These are phyloP conservation scores for Cucumis cinereus DNA, from an alignment of 306 rosid species.

Conservation along the genomic window DNA sequence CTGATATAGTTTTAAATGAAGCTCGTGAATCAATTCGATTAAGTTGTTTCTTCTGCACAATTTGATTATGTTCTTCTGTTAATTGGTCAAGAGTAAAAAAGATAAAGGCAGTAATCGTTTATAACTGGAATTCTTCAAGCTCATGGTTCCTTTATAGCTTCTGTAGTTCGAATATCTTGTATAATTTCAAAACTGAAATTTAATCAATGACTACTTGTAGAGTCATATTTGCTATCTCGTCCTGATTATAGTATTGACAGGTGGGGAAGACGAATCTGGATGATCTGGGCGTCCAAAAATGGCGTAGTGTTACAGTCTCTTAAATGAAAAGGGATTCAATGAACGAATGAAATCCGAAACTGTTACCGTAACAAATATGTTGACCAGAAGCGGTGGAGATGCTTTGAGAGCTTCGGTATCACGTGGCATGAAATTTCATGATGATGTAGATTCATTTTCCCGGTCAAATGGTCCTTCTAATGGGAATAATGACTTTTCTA, in stretches of 20 bases:
- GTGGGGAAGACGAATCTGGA: conserved; percentile 67
- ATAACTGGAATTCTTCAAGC: background rate
- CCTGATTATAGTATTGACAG: conserved; percentile 17
- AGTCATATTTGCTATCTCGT: background rate
- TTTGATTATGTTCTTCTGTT: background rate
- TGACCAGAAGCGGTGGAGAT: conserved; percentile 88
- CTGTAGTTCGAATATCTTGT: background rate
- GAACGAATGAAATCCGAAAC: conserved; percentile 37
- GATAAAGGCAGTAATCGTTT: background rate
- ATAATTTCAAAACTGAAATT: background rate
- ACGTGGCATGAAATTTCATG: conserved; percentile 53
- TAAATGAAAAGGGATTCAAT: conserved; percentile 72
- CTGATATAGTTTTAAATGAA: background rate
- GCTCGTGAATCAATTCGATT: background rate
- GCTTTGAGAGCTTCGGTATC: conserved; percentile 66
- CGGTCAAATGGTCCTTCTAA: conserved; percentile 12
- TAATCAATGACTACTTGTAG: background rate
- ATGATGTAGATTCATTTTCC: conserved; percentile 26
- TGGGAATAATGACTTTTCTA: conserved; percentile 32
- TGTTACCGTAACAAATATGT: conserved; percentile 31
- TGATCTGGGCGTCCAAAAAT: conserved; percentile 49
- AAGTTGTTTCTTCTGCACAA: background rate
- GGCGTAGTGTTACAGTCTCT: conserved; percentile 64
- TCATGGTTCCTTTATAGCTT: background rate
- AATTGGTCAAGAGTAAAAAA: background rate